Evolutionary conservation across 2,329 filamentous ascomycete species (phyloP).

Genomic region (Alternaria dauci): DNA sequence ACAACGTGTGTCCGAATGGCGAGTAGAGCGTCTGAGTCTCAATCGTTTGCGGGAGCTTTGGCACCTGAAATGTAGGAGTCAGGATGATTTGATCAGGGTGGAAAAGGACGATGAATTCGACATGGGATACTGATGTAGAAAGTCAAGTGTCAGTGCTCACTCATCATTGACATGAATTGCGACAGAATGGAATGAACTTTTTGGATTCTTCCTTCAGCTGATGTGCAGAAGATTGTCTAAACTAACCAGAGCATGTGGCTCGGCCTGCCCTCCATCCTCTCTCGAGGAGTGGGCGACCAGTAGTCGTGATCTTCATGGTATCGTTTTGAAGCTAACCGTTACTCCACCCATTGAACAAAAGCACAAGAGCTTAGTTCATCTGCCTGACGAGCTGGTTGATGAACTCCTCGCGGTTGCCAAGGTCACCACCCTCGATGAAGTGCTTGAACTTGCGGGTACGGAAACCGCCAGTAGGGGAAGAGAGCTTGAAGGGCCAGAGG

Average conservation of each 20-base stretch:
- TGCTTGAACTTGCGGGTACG: conserved; percentile 97
- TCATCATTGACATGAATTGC: background rate
- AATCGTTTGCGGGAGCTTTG: background rate
- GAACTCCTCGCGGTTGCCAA: conserved; percentile 98
- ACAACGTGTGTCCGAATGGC: background rate
- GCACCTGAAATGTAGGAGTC: background rate
- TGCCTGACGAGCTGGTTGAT: conserved; percentile 96
- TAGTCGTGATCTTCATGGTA: conserved; percentile 38
- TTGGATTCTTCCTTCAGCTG: conserved; percentile 32
- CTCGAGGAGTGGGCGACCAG: conserved; percentile 30
- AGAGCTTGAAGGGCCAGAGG: conserved; percentile 99
- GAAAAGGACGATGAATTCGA: background rate
- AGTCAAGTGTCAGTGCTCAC: background rate
- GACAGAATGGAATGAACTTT: conserved; percentile 27
- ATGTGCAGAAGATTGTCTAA: conserved; percentile 38
- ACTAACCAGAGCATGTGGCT: conserved; percentile 44
- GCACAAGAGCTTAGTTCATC: conserved; percentile 81
- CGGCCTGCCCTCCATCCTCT: conserved; percentile 38
- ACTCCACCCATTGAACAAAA: conserved; percentile 37
- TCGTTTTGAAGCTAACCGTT: conserved; percentile 39
- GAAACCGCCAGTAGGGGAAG: conserved; percentile 98
- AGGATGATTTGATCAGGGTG: background rate
- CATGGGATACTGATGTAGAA: background rate
- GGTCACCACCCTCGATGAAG: conserved; percentile 98
- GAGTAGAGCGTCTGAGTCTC: background rate